Base-by-base conservation (phyloP, 495 filamentous ascomycete genomes). In the Penicilliopsis zonata region DNA sequence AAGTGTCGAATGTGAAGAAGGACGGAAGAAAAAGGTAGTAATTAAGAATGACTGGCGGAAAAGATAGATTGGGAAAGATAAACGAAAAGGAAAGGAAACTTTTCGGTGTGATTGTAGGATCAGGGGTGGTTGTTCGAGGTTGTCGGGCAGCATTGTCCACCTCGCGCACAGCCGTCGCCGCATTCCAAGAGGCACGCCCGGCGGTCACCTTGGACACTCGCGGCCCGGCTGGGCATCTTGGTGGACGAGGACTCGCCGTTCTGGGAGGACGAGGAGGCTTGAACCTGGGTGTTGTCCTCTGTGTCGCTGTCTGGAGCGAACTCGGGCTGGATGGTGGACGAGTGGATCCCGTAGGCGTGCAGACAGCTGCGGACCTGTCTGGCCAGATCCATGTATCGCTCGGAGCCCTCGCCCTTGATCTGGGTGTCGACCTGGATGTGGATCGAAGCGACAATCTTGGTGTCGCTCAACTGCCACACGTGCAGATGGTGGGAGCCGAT, bases 301-400 rank as follows among this genome's bases (percentile, higher is more conserved):
- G 66, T 62, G n/a, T 67, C 64, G 18, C 55, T 56, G 27, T 72
- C 66, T 1, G 73, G 63, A 40, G 78, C 81, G 52, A 90, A 98
- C 50, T 98, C 90, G 2, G 92, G 92, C 57, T 98, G 90, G 40
- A 98, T 95, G 5, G 90, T 98, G 3, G 84, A 86, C n/a, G 82
- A 90, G 58, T 96, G 90, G 39, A 98, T 95, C 9, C 90, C 90
- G 43, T 93, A 93, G 10, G 76, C 90, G 47, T 96, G 90, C 12
- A 98, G 70, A 50, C 90, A 98, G 22, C 71, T 73, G 9, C 86
- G 66, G 13, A 92, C 79, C 36, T 74, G 74, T 29, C 68, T 71
- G 8, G 86, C 85, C 18, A 98, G 73, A 30, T 73, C 66, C 92
- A 96, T 98, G 50, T 94, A 98, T 33, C 75, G 67, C 49, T 78